Base-by-base conservation (phyloP, 805 yeast genomes). In the Pichia exigua region DNA sequence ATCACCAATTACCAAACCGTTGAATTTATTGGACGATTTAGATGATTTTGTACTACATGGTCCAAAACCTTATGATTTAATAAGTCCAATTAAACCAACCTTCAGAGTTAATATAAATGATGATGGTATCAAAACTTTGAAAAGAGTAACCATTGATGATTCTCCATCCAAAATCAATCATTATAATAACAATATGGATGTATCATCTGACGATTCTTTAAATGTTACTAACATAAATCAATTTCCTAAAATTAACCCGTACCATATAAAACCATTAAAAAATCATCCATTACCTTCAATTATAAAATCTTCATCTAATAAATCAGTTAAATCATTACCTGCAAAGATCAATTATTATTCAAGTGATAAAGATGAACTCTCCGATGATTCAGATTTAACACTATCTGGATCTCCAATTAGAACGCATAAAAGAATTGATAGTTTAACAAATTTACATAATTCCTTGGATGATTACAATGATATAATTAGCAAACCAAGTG, bases 81-180 rank as follows among this genome's bases (percentile, higher is more conserved):
- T 35, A 17, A 35, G 39, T 40, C 39, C 39, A 17, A 17, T 35
- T 35, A 35, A n/a, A 35, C 39, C 39, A 35, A 35, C 39, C 9
- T 17, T 35, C 2, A 35, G n/a, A 35, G 11, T n/a, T 35, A 35
- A n/a, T 7, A 35, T 5, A n/a, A 35, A n/a, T 35, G 11, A 35
- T n/a, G 12, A n/a, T 4, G 12, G 12, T 2, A 35, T 7, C 11
- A 62, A 58, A 42, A 52, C 58, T 17, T 60, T 73, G 0, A 68
- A 64, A 48, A 72, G 69, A 49, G 76, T 73, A 9, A 65, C 65
- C 24, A 71, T 73, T 42, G 73, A 71, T 48, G 52, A 57, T 7
- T 64, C 72, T 1, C 74, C 76, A 3, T 72, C 73, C 47, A 67
- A 67, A 53, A 62, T 69, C 8, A 48, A 55, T 43, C 66, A 61